phyloP scores from a whole-genome alignment of 257 asterid species.

The Solanum infundibuliforme region DNA sequence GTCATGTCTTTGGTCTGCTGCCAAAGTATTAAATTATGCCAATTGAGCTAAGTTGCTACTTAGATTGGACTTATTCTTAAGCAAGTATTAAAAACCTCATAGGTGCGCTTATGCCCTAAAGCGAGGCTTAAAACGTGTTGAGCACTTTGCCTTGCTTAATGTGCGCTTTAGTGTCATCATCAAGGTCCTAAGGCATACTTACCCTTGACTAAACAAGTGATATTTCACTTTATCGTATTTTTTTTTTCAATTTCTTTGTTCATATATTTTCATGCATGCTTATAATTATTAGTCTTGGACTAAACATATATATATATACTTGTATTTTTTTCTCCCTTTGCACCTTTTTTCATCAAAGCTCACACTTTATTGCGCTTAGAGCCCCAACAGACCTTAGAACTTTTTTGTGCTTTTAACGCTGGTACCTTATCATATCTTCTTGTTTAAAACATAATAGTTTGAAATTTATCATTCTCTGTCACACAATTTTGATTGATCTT shows the following conservation, averaged over 20 bases:
- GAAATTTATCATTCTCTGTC: not conserved
- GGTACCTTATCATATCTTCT: not conserved
- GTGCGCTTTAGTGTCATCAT: not conserved
- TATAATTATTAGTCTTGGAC: not conserved
- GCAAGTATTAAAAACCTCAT: not conserved
- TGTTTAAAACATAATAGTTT: not conserved
- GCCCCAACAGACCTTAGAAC: not conserved
- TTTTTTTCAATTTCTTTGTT: not conserved
- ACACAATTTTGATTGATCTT: not conserved
- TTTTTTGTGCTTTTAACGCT: not conserved
- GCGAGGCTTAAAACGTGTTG: not conserved
- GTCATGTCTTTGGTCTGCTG: not conserved
- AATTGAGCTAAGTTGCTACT: not conserved
- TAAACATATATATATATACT: not conserved
- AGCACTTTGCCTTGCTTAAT: not conserved
- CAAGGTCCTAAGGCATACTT: not conserved
- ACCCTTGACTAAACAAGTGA: not conserved
- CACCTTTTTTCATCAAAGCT: not conserved
- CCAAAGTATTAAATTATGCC: not conserved
- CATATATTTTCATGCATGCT: not conserved
- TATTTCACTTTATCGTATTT: not conserved
- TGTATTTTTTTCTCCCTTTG: not conserved
- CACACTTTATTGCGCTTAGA: not conserved
- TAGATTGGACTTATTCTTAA: not conserved
- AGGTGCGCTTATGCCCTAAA: not conserved